These are phyloP conservation scores for Rhynchospora pubera DNA, from an alignment of 176 grass and related monocot species.

Conservation along the genomic window DNA sequence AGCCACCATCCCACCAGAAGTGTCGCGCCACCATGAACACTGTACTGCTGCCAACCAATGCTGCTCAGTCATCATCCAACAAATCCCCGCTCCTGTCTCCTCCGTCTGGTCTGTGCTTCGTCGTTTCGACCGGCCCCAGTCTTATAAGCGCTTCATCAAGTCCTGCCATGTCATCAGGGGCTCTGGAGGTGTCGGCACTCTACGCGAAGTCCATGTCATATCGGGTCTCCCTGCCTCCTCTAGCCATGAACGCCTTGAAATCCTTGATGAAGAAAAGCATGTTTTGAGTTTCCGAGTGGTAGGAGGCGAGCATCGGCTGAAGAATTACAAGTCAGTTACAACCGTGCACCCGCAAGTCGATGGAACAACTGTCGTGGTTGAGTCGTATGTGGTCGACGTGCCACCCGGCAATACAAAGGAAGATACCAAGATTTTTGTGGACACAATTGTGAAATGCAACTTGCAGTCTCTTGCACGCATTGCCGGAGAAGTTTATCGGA, in stretches of 20 bases:
- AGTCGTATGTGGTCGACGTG: constrained; percentile 75
- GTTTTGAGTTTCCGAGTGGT: constrained; percentile 83
- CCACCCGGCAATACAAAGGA: constrained; percentile 60
- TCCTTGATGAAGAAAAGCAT: constrained; percentile 87
- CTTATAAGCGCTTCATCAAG: constrained; percentile 80
- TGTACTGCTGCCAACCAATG: constrained; percentile 43
- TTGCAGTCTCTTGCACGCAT: constrained; percentile 67
- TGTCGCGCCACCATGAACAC: constrained; percentile 46
- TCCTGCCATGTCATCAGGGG: constrained; percentile 53
- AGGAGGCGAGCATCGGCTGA: constrained; percentile 86
- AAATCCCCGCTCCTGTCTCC: constrained; percentile 34
- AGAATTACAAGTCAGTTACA: constrained; percentile 80
- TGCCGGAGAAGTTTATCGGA: constrained; percentile 29
- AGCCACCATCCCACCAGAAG: constrained; percentile 37
- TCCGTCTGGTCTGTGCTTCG: constrained; percentile 80
- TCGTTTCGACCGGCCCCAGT: constrained; percentile 81
- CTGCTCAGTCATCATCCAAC: constrained; percentile 65
- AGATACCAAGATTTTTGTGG: constrained; percentile 67
- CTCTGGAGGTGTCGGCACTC: constrained; percentile 49
- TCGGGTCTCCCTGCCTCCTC: constrained; percentile 70
- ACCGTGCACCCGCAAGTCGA: constrained; percentile 36
- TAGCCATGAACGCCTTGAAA: constrained; percentile 87
- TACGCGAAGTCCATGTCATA: constrained; percentile 64
- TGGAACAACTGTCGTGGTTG: constrained; percentile 31
- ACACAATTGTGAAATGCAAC: constrained; percentile 76